Evolutionary conservation across 2,329 filamentous ascomycete genomes (phyloP).

Genomic region (Fusarium sp.): DNA sequence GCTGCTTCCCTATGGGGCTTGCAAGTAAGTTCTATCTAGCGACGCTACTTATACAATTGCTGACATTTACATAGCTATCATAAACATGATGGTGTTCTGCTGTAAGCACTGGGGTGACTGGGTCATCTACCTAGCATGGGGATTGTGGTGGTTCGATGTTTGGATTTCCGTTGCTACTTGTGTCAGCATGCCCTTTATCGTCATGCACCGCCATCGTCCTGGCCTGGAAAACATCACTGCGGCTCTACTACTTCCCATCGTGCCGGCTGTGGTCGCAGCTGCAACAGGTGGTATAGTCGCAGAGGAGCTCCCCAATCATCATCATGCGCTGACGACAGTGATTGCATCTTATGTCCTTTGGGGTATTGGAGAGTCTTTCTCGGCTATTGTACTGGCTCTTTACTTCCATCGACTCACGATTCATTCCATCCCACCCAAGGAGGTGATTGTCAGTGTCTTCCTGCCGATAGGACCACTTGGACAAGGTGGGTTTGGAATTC

Average conservation of each 20-base stretch:
- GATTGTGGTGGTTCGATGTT: constrained; percentile 68
- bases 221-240: constrained; percentile 70
- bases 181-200: constrained; percentile 66
- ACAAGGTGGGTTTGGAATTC: constrained; percentile 70
- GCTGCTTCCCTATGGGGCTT: constrained; percentile 75
- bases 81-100: constrained; percentile 71
- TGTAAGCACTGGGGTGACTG: constrained; percentile 72
- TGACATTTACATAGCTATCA: constrained; percentile 57
- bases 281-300: constrained; percentile 73
- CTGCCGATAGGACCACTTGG: constrained; percentile 74
- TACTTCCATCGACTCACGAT: constrained; percentile 77
- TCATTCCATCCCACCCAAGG: constrained; percentile 72
- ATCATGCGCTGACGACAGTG: constrained; percentile 69
- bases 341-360: constrained; percentile 75
- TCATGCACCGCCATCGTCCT: constrained; percentile 60
- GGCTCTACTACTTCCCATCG: constrained; percentile 72
- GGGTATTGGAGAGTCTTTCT: constrained; percentile 70
- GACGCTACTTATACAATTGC: neutral
- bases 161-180: constrained; percentile 64
- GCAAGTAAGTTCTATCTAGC: constrained; percentile 56
- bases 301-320: constrained; percentile 64
- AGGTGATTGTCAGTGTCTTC: constrained; percentile 75
- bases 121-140: constrained; percentile 66
- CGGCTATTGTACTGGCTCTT: constrained; percentile 71
- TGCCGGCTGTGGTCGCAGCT: constrained; percentile 73